A percentile compares a stretch with the other conserved stretches of the same genome.
These are phyloP conservation scores for Psilocybe mexicana DNA, from an alignment of 1,284 basidiomycete genomes.

Conservation along the genomic window DNA sequence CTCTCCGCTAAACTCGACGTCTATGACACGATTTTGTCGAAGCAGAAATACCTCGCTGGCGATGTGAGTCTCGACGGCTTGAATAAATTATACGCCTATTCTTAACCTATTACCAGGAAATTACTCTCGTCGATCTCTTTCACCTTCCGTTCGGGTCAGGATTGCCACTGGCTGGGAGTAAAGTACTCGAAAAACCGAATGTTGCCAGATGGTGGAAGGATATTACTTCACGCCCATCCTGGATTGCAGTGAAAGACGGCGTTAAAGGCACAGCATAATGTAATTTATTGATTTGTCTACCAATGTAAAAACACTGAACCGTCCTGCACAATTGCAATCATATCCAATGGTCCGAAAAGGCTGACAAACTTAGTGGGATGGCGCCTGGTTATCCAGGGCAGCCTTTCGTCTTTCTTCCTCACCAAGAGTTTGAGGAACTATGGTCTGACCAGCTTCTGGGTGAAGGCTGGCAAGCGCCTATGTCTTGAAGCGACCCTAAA, in stretches of 20 bases:
- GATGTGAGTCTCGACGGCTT: conserved; percentile 34
- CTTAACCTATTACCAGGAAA: conserved; percentile 27
- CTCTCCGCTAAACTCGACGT: conserved; percentile 44
- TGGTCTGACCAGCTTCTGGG: no score
- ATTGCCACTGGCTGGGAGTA: conserved; percentile 28
- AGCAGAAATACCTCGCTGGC: conserved; percentile 54
- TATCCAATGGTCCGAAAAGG: no score
- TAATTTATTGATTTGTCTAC: not conserved
- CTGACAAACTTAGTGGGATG: no score
- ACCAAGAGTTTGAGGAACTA: no score
- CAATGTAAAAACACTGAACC: not conserved
- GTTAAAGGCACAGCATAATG: conserved; percentile 23
- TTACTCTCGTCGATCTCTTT: conserved; percentile 59
- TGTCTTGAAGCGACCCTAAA: no score
- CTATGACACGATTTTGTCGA: conserved; percentile 52
- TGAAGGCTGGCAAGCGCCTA: no score
- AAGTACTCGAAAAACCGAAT: conserved; percentile 37
- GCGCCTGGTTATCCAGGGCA: no score
- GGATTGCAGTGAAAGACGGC: conserved; percentile 40
- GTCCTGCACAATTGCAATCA: no score
- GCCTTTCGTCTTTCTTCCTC: no score
- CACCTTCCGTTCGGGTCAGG: conserved; percentile 49
- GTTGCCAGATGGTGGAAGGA: conserved; percentile 46
- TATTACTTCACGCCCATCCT: conserved; percentile 36
- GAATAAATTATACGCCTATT: not conserved